These are phyloP conservation scores for Hypocreales sp. DNA, from an alignment of 2,329 filamentous ascomycete genomes.

Conservation along the genomic window DNA sequence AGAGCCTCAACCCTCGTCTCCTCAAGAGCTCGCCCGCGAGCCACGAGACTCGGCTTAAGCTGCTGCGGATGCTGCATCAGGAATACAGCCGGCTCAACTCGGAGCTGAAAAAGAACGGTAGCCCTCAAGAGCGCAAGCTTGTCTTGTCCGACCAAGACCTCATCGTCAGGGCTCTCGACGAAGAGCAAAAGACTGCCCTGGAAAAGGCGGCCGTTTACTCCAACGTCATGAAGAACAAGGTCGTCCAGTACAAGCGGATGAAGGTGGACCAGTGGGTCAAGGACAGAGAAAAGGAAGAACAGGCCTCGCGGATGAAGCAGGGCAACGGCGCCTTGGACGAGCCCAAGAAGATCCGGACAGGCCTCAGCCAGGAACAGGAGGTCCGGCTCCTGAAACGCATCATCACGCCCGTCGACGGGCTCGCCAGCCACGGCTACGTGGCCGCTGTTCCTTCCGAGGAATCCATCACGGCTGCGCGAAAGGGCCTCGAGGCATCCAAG, in stretches of 20 bases:
- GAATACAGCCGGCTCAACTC: slow-evolving; percentile 54
- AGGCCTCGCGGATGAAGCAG: slow-evolving; percentile 12
- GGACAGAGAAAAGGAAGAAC: slow-evolving; percentile 31
- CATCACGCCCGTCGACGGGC: slow-evolving; percentile 43
- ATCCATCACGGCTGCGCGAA: slow-evolving; percentile 50
- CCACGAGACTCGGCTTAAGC: slow-evolving; percentile 38
- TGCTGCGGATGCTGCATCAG: slow-evolving; percentile 48
- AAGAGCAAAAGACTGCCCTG: slow-evolving; percentile 61
- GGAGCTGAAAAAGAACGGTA: slow-evolving; percentile 36
- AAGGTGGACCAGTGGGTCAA: slow-evolving; percentile 53
- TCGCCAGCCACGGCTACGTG: slow-evolving; percentile 65
- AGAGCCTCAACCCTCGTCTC: slow-evolving; percentile 52
- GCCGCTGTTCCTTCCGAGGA: slow-evolving; percentile 46
- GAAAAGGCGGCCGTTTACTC: slow-evolving; percentile 58
- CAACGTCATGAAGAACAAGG: slow-evolving; percentile 70
- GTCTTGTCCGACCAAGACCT: slow-evolving; percentile 49
- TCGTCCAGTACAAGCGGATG: slow-evolving; percentile 67
- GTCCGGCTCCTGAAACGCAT: slow-evolving; percentile 46
- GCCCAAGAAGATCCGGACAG: slow-evolving; percentile 48
- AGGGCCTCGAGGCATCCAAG: slow-evolving; percentile 48
- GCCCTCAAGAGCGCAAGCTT: slow-evolving; percentile 32
- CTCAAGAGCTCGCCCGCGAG: slow-evolving; percentile 41
- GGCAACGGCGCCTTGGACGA: slow-evolving; percentile 12
- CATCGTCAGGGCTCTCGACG: slow-evolving; percentile 53
- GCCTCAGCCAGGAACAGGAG: slow-evolving; percentile 53